Evolutionary conservation across 2,329 filamentous ascomycete genomes (phyloP).

Genomic region (Orbilia oligospora): DNA sequence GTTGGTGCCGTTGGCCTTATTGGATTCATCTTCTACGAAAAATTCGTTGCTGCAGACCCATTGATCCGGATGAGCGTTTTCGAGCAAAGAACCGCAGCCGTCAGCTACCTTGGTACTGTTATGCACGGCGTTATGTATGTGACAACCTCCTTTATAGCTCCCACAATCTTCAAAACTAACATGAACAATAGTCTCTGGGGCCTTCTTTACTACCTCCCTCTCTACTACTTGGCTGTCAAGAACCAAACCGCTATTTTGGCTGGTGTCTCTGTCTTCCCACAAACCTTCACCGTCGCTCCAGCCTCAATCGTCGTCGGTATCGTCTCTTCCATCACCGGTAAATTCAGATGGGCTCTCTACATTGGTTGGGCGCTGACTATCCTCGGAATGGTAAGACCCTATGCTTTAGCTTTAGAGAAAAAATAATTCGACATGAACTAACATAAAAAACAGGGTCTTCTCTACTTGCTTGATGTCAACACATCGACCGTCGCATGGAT

Average conservation of each 20-base stretch:
- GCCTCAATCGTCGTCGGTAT: slow-evolving; percentile 73
- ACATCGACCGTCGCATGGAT: slow-evolving; percentile 73
- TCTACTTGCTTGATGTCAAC: slow-evolving; percentile 70
- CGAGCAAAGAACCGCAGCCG: slow-evolving; percentile 70
- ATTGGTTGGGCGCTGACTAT: slow-evolving; percentile 75
- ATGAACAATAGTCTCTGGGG: slow-evolving; percentile 68
- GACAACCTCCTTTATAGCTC: slow-evolving; percentile 6
- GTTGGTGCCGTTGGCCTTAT: slow-evolving; percentile 72
- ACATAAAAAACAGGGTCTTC: slow-evolving; percentile 67
- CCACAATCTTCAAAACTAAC: slow-evolving; percentile 30
- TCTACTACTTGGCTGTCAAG: slow-evolving; percentile 72
- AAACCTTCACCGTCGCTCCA: slow-evolving; percentile 76
- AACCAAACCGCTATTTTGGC: slow-evolving; percentile 72
- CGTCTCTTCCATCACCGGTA: slow-evolving; percentile 72
- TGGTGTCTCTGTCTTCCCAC: slow-evolving; percentile 73
- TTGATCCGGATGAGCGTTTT: slow-evolving; percentile 70
- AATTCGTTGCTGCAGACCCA: slow-evolving; percentile 70
- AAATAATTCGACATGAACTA: slow-evolving; percentile 3
- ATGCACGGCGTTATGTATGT: slow-evolving; percentile 72
- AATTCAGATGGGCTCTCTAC: slow-evolving; percentile 75
- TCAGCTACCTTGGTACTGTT: slow-evolving; percentile 72
- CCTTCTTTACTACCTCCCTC: slow-evolving; percentile 72
- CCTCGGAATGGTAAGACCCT: slow-evolving; percentile 69
- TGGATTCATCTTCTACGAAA: slow-evolving; percentile 73
- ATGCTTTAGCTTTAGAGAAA: too few relatives aligned